Evolutionary conservation across 1,284 basidiomycete genomes (phyloP).

Genomic region (Marasmius sp.): DNA sequence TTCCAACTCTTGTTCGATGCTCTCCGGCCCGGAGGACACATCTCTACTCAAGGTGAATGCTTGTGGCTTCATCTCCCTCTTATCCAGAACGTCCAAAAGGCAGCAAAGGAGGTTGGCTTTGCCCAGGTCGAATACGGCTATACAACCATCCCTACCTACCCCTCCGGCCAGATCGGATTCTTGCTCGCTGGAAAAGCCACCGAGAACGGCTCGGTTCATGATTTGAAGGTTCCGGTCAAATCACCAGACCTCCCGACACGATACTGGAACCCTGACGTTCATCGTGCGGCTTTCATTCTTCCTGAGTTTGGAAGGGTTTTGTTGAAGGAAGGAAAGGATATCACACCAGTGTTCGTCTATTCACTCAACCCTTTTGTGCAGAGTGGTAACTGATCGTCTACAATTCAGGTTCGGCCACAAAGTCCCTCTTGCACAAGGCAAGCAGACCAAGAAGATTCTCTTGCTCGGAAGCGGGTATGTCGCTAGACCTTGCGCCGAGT

Average conservation of each 20-base stretch:
- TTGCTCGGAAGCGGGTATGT: conserved; percentile 96
- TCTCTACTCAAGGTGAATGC: conserved; percentile 96
- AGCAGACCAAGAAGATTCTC: conserved; percentile 72
- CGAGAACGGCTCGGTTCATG: conserved; percentile 38
- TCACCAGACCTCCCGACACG: conserved; percentile 64
- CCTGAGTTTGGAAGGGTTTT: conserved; percentile 88
- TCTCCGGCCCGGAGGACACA: conserved; percentile 87
- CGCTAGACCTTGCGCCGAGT: conserved; percentile 92
- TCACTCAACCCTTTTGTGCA: background rate
- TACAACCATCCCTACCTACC: conserved; percentile 98
- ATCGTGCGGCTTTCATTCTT: conserved; percentile 84
- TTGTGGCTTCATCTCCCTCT: conserved; percentile 94
- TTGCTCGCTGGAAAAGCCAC: conserved; percentile 86
- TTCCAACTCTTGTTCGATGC: conserved; percentile 93
- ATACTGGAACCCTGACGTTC: conserved; percentile 89
- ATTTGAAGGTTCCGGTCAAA: conserved; percentile 71
- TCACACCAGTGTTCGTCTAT: conserved; percentile 70
- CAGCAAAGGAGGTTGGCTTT: conserved; percentile 74
- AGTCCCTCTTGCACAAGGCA: conserved; percentile 33
- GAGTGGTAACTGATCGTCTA: background rate
- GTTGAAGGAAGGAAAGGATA: conserved; percentile 70
- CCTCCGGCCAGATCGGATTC: conserved; percentile 96
- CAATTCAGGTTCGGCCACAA: conserved; percentile 25
- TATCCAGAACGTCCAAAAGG: conserved; percentile 78
- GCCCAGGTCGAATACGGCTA: conserved; percentile 90